Evolutionary conservation across 768 basidiomycete genomes (phyloP), one percentile per base, ranked within the genome.

Genomic region (Dacryopinax primogenitus): DNA sequence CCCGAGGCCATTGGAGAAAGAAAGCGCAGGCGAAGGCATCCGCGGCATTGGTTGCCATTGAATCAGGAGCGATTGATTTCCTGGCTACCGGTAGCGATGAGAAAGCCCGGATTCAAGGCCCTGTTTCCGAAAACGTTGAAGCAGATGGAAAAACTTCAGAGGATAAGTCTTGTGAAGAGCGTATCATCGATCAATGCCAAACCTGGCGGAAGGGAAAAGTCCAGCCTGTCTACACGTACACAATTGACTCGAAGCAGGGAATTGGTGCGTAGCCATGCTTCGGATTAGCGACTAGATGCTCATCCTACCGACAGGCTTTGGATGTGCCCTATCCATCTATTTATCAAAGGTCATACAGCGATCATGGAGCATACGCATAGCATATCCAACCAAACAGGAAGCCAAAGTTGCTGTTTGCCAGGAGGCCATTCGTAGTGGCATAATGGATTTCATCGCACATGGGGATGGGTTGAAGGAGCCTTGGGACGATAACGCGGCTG

Each of bases 31-130:
- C 86, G 3, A 80, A 81, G 66, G 70, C 70, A 1, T 80, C 79
- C 0, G 86, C 84, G 69, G 86, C 85, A 4, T 74, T 75, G 35
- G 70, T 74, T 18, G 87, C 87, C 2, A 66, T 86, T 28, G 71
- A 73, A 0, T 77, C 84, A 67, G 83, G 80, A 30, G 79, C 82
- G 6, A 68, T 86, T 3, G 82, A 85, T 2, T 87, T 81, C 51
- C 62, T 62, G 26, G 30, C 15, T 28, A 58, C 51, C 4, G 51
- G 51, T 3, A 26, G 13, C 9, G 51, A 58, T 30, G 4, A 9
- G 18, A 13, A 30, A 58, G 51, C 32, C 26, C 51, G 51, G 4
- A 21, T 28, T 6, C 51, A 3, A 28, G 51, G 3, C 18, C 13
- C 11, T 28, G 41, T 6, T 6, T 15, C 18, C 7, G 41, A 44